These are phyloP conservation scores for Saksenaea vasiformis DNA, from an alignment of 371 early-diverging fungal genomes.

Conservation along the genomic window DNA sequence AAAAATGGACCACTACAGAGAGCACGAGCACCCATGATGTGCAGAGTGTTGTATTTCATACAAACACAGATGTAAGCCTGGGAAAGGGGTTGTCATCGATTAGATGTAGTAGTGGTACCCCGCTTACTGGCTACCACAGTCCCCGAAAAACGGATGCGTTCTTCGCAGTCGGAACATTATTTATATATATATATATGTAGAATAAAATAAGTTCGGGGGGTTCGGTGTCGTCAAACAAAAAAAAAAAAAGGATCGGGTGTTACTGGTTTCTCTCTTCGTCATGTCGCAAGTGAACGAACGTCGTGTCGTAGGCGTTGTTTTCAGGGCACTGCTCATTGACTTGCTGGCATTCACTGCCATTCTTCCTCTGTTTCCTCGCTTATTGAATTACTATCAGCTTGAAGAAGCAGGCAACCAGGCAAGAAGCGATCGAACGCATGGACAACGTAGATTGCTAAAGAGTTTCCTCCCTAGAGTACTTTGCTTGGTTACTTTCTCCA, in stretches of 20 bases:
- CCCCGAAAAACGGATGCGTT: no score
- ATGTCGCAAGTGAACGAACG: slow-evolving; percentile 5
- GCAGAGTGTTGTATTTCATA: no score
- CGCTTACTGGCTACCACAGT: no score
- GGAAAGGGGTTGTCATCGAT: no score
- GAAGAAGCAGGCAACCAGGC: slow-evolving; percentile 55
- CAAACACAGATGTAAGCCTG: no score
- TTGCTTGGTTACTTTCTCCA: slow-evolving; percentile 36
- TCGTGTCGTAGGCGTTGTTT: slow-evolving; percentile 48
- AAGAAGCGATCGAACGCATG: neutral
- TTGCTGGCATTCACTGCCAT: slow-evolving; percentile 97
- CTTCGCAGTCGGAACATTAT: no score
- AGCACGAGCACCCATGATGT: no score
- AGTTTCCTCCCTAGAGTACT: slow-evolving; percentile 21
- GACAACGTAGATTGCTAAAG: neutral
- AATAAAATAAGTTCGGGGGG: no score
- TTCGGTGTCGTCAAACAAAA: no score
- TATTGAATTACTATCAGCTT: slow-evolving; percentile 62
- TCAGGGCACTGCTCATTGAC: slow-evolving; percentile 84
- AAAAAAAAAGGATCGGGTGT: neutral
- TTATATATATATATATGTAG: no score
- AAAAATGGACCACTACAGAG: no score
- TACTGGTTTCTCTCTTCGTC: neutral
- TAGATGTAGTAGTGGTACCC: no score
- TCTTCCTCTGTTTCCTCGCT: slow-evolving; percentile 88